Conservation (phyloP, 768 basidiomycete genomes). For the Lentinus brumalis region DNA sequence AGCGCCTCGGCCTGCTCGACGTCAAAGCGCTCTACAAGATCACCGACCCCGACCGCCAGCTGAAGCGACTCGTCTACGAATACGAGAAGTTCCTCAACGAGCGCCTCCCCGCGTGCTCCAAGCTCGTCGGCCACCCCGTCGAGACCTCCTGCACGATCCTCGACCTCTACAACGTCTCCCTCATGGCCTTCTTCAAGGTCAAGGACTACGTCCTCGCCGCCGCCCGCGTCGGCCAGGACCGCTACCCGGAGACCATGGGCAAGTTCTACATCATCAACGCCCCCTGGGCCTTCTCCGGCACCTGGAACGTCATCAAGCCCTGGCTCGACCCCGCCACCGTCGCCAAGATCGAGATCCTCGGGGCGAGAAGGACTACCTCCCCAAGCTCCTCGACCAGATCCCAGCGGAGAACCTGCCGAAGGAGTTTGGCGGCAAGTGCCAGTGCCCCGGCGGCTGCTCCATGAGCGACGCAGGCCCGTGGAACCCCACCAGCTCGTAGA, state of each 20-base stretch:
- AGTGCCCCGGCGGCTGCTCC: constrained; percentile 79
- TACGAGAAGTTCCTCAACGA: constrained; percentile 87
- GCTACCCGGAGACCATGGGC: constrained; percentile 95
- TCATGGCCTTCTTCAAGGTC: constrained; percentile 86
- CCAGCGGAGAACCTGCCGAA: constrained; percentile 79
- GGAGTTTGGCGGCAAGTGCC: constrained; percentile 83
- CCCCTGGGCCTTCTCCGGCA: constrained; percentile 87
- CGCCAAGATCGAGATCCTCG: constrained; percentile 89
- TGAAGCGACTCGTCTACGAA: constrained; percentile 86
- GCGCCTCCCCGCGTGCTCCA: constrained; percentile 80
- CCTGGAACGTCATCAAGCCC: constrained; percentile 87
- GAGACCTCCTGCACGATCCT: constrained; percentile 98
- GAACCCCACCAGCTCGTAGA: constrained; percentile 43
- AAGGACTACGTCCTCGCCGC: constrained; percentile 88
- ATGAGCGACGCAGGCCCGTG: constrained; percentile 92
- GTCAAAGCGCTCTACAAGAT: constrained; percentile 76
- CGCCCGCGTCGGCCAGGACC: constrained; percentile 80
- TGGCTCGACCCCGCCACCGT: constrained; percentile 97
- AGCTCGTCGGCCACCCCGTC: constrained; percentile 77
- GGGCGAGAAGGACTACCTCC: constrained; percentile 60
- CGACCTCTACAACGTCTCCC: constrained; percentile 72
- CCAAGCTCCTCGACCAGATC: constrained; percentile 80
- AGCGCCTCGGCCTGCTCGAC: constrained; percentile 89
- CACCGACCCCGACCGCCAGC: constrained; percentile 86
- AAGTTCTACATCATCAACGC: constrained; percentile 99